Evolutionary conservation across 1,284 basidiomycete genomes (phyloP).

Genomic region (Takashimella koratensis): DNA sequence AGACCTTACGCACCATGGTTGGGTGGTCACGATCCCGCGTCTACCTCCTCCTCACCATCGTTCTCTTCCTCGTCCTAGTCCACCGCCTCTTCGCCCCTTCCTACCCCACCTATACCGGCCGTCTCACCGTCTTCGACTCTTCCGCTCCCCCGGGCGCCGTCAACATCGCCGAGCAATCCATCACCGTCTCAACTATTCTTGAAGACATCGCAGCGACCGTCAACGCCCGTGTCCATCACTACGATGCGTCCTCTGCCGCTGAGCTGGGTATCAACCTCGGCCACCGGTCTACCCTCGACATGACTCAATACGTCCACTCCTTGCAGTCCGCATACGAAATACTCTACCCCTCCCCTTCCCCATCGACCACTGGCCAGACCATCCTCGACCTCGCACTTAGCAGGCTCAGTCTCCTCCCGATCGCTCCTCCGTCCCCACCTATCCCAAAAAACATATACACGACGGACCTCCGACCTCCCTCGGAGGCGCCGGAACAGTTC

Average conservation of each 20-base stretch:
- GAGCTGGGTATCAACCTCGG: neutral
- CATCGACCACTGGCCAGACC: neutral
- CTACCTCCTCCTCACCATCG: slow-evolving; percentile 5
- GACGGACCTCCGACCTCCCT: slow-evolving; percentile 15
- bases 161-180: too few relatives aligned
- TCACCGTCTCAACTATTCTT: neutral
- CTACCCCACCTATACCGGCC: too few relatives aligned
- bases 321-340: neutral
- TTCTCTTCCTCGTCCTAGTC: slow-evolving; percentile 17
- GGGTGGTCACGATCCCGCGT: neutral
- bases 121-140: too few relatives aligned
- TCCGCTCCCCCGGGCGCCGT: too few relatives aligned
- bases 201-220: neutral
- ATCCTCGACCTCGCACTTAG: neutral
- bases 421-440: neutral
- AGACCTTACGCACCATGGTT: neutral
- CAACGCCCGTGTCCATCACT: neutral
- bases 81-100: neutral
- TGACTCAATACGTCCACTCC: neutral
- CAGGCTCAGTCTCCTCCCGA: neutral
- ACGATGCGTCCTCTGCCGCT: neutral
- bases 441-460: slow-evolving; percentile 21
- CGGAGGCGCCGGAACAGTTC: slow-evolving; percentile 23
- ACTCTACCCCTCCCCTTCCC: neutral
- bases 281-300: neutral